phyloP scores from a whole-genome alignment of 495 filamentous ascomycete species.

The Podospora didyma region DNA sequence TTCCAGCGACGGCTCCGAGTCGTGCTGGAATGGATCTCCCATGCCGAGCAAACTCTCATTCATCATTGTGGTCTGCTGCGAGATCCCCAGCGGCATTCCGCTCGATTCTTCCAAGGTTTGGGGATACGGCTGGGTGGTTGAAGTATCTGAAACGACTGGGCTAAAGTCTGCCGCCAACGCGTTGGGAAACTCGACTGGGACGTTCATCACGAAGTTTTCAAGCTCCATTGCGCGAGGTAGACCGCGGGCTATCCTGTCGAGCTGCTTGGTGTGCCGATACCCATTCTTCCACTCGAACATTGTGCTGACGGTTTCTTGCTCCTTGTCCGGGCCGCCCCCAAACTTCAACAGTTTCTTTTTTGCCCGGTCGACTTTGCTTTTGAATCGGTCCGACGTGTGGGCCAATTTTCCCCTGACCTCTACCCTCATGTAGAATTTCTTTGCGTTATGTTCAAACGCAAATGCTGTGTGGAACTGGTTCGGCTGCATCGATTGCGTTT shows the following conservation, averaged over 20 bases:
- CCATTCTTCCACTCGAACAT: constrained; percentile 19
- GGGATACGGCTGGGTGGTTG: no score
- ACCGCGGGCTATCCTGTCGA: constrained; percentile 18
- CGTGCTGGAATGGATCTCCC: not conserved
- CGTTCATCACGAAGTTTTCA: constrained; percentile 12
- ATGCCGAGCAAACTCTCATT: not conserved
- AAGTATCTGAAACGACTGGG: not conserved
- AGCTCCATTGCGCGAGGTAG: constrained; percentile 19
- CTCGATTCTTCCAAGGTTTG: no score
- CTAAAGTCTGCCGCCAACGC: constrained; percentile 14
- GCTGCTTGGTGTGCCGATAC: constrained; percentile 6
- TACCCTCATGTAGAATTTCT: constrained; percentile 30
- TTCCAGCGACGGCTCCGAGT: not conserved
- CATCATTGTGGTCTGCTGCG: not conserved
- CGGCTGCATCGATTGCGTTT: constrained; percentile 24
- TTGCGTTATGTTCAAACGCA: constrained; percentile 28
- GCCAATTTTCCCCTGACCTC: constrained; percentile 23
- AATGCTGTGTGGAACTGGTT: constrained; percentile 32
- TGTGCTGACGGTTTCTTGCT: constrained; percentile 15
- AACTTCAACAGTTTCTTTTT: constrained; percentile 10
- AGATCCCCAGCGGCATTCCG: no score
- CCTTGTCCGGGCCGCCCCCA: not conserved
- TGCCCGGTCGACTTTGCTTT: not conserved
- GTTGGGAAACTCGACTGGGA: constrained; percentile 21
- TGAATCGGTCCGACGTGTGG: constrained; percentile 5